These are phyloP conservation scores for Paxillus ammoniavirescens DNA, from an alignment of 768 basidiomycete genomes.

Conservation along the genomic window DNA sequence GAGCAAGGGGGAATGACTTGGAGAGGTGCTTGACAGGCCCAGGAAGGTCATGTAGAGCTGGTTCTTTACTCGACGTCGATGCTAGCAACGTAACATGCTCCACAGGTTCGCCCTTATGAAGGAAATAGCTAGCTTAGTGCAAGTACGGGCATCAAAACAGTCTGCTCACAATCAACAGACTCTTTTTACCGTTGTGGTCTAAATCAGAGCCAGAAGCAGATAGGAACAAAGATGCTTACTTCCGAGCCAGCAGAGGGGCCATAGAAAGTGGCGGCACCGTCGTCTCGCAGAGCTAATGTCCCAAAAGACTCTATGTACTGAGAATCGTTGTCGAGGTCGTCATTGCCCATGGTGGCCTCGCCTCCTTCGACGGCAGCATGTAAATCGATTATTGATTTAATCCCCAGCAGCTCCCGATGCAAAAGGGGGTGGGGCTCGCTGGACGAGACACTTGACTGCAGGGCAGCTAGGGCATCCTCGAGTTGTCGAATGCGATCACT, in stretches of 20 bases:
- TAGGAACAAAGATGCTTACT: constrained; percentile 42
- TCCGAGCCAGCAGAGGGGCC: constrained; percentile 73
- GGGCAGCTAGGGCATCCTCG: constrained; percentile 61
- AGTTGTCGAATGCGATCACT: constrained; percentile 69
- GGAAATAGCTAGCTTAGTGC: neutral
- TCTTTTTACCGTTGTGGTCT: constrained; percentile 32
- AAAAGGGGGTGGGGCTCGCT: constrained; percentile 60
- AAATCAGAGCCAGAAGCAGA: constrained; percentile 11
- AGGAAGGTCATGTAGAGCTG: constrained; percentile 20
- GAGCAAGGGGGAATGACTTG: constrained; percentile 51
- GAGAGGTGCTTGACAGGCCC: constrained; percentile 26
- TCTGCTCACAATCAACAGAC: constrained; percentile 52
- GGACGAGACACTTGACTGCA: constrained; percentile 46
- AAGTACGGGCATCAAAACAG: neutral
- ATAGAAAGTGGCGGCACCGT: constrained; percentile 69
- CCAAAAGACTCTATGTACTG: constrained; percentile 69
- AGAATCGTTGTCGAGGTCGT: constrained; percentile 36
- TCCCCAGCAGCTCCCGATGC: constrained; percentile 54
- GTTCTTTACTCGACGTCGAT: neutral
- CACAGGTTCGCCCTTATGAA: constrained; percentile 23
- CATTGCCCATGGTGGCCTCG: constrained; percentile 26
- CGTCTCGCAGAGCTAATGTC: constrained; percentile 65
- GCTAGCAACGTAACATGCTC: neutral
- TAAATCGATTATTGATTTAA: constrained; percentile 69
- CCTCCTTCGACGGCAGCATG: constrained; percentile 54